Percentiles rank a stretch among this genome's conserved stretches.
phyloP scores from a whole-genome alignment of 2,329 filamentous ascomycete genomes.

The Polytolypa hystricis region DNA sequence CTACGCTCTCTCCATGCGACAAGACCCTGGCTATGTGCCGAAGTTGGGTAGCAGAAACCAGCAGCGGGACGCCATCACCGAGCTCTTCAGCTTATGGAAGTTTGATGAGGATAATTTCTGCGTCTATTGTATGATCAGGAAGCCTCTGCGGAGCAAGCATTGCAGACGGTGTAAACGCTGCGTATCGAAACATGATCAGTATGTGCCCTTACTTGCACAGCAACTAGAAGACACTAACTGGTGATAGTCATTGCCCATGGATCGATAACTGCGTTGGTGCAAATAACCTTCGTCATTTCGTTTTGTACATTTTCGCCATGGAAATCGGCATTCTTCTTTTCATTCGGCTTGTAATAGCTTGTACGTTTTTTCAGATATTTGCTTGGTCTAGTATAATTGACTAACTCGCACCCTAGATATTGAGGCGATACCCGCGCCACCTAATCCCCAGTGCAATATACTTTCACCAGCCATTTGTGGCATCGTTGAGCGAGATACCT shows the following conservation, averaged over 20 bases:
- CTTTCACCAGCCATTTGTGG: slow-evolving; percentile 66
- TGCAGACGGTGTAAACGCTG: slow-evolving; percentile 85
- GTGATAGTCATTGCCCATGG: slow-evolving; percentile 84
- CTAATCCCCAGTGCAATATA: slow-evolving; percentile 52
- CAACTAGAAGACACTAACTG: slow-evolving; percentile 6
- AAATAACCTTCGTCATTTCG: slow-evolving; percentile 94
- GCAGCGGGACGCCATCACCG: slow-evolving; percentile 79
- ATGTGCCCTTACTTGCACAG: slow-evolving; percentile 31
- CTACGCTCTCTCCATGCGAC: slow-evolving; percentile 72
- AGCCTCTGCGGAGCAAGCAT: slow-evolving; percentile 88
- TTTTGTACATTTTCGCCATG: slow-evolving; percentile 73
- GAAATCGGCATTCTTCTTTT: slow-evolving; percentile 63
- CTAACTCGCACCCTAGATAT: slow-evolving; percentile 46
- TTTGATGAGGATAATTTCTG: slow-evolving; percentile 95
- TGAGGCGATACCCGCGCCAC: slow-evolving; percentile 43
- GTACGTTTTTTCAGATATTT: slow-evolving; percentile 37
- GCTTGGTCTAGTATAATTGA: slow-evolving; percentile 1
- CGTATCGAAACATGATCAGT: slow-evolving; percentile 95
- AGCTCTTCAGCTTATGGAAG: slow-evolving; percentile 72
- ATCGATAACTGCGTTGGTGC: slow-evolving; percentile 91
- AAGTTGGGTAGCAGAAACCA: slow-evolving; percentile 81
- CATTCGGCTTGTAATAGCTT: slow-evolving; percentile 61
- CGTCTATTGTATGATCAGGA: slow-evolving; percentile 85
- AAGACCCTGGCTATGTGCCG: slow-evolving; percentile 86
- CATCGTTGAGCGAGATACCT: slow-evolving; percentile 68